Evolutionary conservation across 371 early-diverging fungal genomes (phyloP).

Genomic region (Mortierella sp.): DNA sequence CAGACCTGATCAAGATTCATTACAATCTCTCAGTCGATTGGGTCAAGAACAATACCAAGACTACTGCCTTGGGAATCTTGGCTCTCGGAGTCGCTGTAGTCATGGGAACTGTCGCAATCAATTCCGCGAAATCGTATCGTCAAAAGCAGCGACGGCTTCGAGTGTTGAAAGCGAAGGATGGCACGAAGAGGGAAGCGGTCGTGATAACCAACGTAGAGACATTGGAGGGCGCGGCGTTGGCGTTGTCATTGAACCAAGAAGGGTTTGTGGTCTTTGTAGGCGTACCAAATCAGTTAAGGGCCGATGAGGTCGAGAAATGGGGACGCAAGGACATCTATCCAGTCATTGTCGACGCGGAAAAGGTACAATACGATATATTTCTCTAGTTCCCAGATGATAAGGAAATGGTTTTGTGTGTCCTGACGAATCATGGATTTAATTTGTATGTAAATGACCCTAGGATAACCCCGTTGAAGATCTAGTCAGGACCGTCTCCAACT

Average conservation of each 20-base stretch:
- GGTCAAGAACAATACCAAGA: conserved; percentile 30
- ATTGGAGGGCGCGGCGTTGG: conserved; percentile 9
- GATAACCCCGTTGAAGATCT: conserved; percentile 23
- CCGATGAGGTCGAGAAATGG: conserved; percentile 35
- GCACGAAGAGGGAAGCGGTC: conserved; percentile 16
- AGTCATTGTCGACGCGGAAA: conserved; percentile 26
- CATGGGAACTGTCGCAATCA: conserved; percentile 26
- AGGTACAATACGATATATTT: conserved; percentile 14
- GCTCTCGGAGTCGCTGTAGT: conserved; percentile 16
- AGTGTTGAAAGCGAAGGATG: conserved; percentile 15
- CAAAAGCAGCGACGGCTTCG: conserved; percentile 18
- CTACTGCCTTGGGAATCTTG: conserved; percentile 9
- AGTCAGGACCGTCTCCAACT: conserved; percentile 24
- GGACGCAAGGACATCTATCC: conserved; percentile 26
- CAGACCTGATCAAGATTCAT: conserved; percentile 30
- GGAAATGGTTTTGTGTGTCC: background rate
- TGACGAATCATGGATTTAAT: background rate
- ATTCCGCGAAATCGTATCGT: conserved; percentile 3
- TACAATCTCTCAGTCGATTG: conserved; percentile 32
- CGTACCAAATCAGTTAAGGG: conserved; percentile 14
- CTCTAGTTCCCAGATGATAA: background rate
- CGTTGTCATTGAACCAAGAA: conserved; percentile 20
- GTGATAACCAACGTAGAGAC: conserved; percentile 21
- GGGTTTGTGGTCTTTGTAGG: conserved; percentile 38
- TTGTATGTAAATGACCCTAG: background rate